Evolutionary conservation across 129 eudicot species (phyloP), one percentile per base, ranked within the genome.

Genomic region (Centella asiatica): DNA sequence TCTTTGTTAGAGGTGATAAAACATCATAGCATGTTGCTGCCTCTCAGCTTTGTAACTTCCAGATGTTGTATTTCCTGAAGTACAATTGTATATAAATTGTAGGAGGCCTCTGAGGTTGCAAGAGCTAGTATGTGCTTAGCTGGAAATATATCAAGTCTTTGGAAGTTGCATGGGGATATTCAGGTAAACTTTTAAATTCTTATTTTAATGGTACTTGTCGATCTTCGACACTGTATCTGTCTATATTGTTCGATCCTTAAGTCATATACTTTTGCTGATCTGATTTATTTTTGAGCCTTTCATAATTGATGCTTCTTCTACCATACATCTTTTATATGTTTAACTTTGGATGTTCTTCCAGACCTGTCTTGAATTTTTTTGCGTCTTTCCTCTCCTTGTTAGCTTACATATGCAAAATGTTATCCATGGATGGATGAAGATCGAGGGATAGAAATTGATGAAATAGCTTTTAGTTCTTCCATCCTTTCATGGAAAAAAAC

Each of bases 151-250:
- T 82, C 96, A 31, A 80, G 86, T 74, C 63, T 79, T 51, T 93
- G 99, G 99, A 93, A 93, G 85, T 82, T 93, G 74, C 96, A 76
- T 64, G 99, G 95, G 59, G 99, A 93, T 80, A 82, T 93, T 77
- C 89, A 93, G 96, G 99, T 93, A 80, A n/a, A 47, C 52, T 31
- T 51, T 36, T 48, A 53, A 36, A 15, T 31, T 60, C 59, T 44
- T 55, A 44, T 52, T 54, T 45, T 57, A 18, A 39, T 24, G 25
- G 60, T 37, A 33, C n/a, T 29, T 47, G 27, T 27, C 61, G 47
- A 32, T 15, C 18, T 9, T 65, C 24, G 15, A 20, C 47, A 9
- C 23, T 15, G 39, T 64, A 23, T 36, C 19, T 64, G 29, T 36
- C 39, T 34, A 19, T 57, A 51, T 59, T 48, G 44, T 44, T 26